Base-by-base conservation (phyloP, 2,329 filamentous ascomycete species). In the Graphiopsis chlorocephala region DNA sequence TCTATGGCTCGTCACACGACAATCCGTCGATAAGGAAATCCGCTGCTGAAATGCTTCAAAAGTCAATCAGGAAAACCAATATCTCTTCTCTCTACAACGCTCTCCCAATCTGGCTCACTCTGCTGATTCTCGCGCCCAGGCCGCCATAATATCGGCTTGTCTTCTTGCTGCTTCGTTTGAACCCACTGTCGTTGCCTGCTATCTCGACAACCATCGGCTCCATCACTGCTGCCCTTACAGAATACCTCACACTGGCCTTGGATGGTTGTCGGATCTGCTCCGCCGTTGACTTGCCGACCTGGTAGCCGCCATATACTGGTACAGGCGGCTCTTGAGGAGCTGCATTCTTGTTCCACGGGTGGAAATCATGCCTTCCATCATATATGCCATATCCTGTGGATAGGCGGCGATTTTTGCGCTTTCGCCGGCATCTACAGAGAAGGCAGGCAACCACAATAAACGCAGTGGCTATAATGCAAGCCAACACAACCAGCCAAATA, bases 331-430 rank as follows among this genome's bases (percentile, higher is more conserved):
- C 35, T 28, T 20, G 31, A 45, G 57, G 61, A 25, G 25, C 26
- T 6, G 33, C 64, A 17, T 57, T 53, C 7, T 53, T 57, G 48
- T 67, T 67, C 67, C 63, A 68, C 2, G 60, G 38, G 20, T 63
- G 35, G 35, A 62, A 68, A 1, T 64, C 53, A n/a, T 65, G 64
- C 8, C 66, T 53, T 26, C 64, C 59, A 38, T 68, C 66, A 4
- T 64, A 55, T 12, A 67, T 61, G 15, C 55, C 42, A n/a, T 61
- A 56, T 8, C 61, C 47, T 29, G n/a, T 53, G 15, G 59, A 42
- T 6, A 55, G 17, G 25, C 61, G 52, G 10, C 57, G 17, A 10
- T 61, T n/a, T 26, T 66, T 66, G 58, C 61, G 35, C n/a, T 50
- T 66, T 11, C 31, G 33, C 8, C 57, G 57, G 42, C 57, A 64